These are phyloP conservation scores for Herpetomonas tarakana DNA, from an alignment of 208 protist species.

Conservation along the genomic window DNA sequence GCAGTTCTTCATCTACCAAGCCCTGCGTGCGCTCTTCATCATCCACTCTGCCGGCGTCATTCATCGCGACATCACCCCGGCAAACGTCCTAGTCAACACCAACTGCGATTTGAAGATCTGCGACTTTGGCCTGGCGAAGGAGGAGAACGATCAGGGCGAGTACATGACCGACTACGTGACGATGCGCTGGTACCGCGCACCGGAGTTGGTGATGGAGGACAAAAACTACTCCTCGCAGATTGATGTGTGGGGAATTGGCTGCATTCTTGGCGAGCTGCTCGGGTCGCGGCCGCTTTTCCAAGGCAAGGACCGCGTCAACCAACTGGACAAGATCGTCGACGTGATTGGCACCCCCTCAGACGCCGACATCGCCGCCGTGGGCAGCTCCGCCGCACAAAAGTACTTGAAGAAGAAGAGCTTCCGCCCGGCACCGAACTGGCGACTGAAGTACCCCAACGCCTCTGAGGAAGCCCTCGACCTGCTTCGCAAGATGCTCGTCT, in stretches of 20 bases:
- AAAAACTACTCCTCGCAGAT: slow-evolving; percentile 87
- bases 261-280: slow-evolving; percentile 88
- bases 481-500: slow-evolving; percentile 89
- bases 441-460: slow-evolving; percentile 70
- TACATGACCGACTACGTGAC: slow-evolving; percentile 95
- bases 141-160: slow-evolving; percentile 82
- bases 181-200: slow-evolving; percentile 94
- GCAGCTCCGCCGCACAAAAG: slow-evolving; percentile 78
- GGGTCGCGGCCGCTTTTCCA: slow-evolving; percentile 85
- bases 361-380: slow-evolving; percentile 77
- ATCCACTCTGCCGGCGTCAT: slow-evolving; percentile 94
- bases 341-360: slow-evolving; percentile 89
- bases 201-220: slow-evolving; percentile 93
- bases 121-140: slow-evolving; percentile 93
- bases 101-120: slow-evolving; percentile 97
- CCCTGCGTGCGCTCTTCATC: slow-evolving; percentile 90
- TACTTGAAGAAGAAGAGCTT: slow-evolving; percentile 82
- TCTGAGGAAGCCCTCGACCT: slow-evolving; percentile 86
- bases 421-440: slow-evolving; percentile 52
- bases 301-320: slow-evolving; percentile 87
- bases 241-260: slow-evolving; percentile 91
- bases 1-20: slow-evolving; percentile 96
- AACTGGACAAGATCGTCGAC: slow-evolving; percentile 92
- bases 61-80: slow-evolving; percentile 96
- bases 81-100: slow-evolving; percentile 95